Base-by-base conservation (phyloP, 495 filamentous ascomycete species). In the Echria macrotheca region DNA sequence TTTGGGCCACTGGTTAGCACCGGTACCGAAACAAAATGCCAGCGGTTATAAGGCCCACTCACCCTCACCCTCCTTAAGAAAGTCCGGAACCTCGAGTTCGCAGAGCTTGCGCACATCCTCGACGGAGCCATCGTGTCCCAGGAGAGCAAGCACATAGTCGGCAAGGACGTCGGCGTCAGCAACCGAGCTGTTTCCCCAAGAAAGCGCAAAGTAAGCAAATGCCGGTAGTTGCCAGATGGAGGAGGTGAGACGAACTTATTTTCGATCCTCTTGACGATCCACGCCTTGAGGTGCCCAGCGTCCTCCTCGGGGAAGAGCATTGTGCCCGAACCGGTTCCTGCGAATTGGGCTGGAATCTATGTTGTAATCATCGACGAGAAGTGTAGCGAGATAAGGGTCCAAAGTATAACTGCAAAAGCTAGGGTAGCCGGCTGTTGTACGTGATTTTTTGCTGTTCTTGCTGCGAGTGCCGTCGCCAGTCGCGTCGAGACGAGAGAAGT, bases 111-210 rank as follows among this genome's bases (percentile, higher is more conserved):
- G 81, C 28, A 95, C 83, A 42, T 83, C 75, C 4, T 84, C 78
- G n/a, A 80, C 77, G 17, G 82, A 76, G 51, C 86, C 86, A 57
- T 96, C 89, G 44, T 87, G 82, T 47, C 80, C 80, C 25, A 96
- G 73, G 8, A 98, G 80, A n/a, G 91, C 91, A 24, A 96, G 72
- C 0, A 98, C 87, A 60, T 96, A 98, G 61, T 98, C 93, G 24
- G 90, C 91, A 12, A 98, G 84, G 3, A 98, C 89, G 58, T 96
- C 90, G 23, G 89, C 83, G 65, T 98, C 93, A 39, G 91, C 93
- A 65, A 96, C 93, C 11, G 90, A 95, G 47, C 89, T 95, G 51
- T 7, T n/a, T n/a, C n/a, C n/a, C n/a, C n/a, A n/a, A 57, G 14
- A 22, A n/a, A 38, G 22, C 23, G n/a, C 12, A 41, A 5, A 38